Evolutionary conservation across 2,329 filamentous ascomycete genomes (phyloP).

Genomic region (Diaporthe eres): DNA sequence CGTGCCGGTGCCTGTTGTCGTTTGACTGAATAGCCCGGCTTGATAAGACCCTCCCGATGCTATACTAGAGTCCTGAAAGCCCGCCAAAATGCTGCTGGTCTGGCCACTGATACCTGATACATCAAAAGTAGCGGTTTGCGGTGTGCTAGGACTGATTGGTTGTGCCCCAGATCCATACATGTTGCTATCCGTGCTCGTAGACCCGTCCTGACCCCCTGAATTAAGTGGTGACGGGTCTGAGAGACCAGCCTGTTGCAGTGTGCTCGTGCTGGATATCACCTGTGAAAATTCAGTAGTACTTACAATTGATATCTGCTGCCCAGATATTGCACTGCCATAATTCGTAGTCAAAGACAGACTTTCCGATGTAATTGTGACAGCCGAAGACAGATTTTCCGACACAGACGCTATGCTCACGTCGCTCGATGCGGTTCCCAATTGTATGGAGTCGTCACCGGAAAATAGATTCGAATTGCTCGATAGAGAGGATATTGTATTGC

Average conservation of each 20-base stretch:
- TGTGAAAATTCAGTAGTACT: too few relatives aligned
- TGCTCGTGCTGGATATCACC: not conserved
- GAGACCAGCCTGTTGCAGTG: rapidly evolving
- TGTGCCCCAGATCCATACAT: not conserved
- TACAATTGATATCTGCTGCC: not conserved
- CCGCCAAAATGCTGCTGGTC: not conserved
- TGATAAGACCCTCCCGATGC: not conserved
- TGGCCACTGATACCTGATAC: not conserved
- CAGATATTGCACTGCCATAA: not conserved
- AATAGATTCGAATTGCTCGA: too few relatives aligned
- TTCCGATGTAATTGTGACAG: too few relatives aligned
- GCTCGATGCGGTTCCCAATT: not conserved
- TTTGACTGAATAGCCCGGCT: not conserved
- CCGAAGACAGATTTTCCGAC: too few relatives aligned
- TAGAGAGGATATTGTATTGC: not conserved
- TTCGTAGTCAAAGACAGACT: not conserved
- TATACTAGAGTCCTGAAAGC: not conserved
- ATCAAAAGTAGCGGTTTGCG: not conserved
- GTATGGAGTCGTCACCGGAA: too few relatives aligned
- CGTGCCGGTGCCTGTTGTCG: not conserved
- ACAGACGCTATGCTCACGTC: rapidly evolving
- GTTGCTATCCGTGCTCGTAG: not conserved
- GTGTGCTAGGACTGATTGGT: too few relatives aligned
- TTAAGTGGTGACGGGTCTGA: not conserved
- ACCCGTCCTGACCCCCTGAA: too few relatives aligned